Evolutionary conservation across 2,329 filamentous ascomycete species (phyloP).

Genomic region (Raffaelea albimanens): DNA sequence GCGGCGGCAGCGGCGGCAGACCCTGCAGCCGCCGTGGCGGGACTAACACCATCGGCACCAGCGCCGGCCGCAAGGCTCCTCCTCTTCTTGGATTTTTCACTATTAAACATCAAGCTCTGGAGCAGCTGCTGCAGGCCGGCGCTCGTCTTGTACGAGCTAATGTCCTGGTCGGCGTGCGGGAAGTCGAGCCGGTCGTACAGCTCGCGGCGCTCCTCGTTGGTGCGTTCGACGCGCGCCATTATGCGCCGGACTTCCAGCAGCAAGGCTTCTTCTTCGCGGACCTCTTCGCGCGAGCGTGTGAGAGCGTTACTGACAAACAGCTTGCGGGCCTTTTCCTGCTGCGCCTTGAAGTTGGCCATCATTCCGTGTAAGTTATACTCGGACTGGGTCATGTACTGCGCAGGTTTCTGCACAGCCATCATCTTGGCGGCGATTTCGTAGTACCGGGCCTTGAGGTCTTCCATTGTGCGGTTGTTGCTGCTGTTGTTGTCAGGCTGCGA

Average conservation of each 20-base stretch:
- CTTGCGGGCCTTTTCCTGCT: conserved; percentile 72
- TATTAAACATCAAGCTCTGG: conserved; percentile 63
- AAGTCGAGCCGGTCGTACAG: conserved; percentile 82
- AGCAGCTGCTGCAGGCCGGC: conserved; percentile 70
- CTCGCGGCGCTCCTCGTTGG: conserved; percentile 81
- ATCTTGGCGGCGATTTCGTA: conserved; percentile 78
- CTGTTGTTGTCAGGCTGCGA: conserved; percentile 34
- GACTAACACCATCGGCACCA: conserved; percentile 27
- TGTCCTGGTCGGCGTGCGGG: conserved; percentile 60
- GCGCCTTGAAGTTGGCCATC: conserved; percentile 78
- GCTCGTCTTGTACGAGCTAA: conserved; percentile 70
- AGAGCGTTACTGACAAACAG: conserved; percentile 74
- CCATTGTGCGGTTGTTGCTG: conserved; percentile 52
- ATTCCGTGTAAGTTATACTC: conserved; percentile 78
- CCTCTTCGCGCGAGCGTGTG: conserved; percentile 73
- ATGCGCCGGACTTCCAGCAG: conserved; percentile 89
- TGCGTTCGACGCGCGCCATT: conserved; percentile 71
- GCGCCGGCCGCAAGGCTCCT: conserved; percentile 59
- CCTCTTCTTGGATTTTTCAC: conserved; percentile 84
- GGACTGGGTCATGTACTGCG: conserved; percentile 75
- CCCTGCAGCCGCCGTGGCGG: conserved; percentile 25
- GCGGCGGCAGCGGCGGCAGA: conserved; percentile 13
- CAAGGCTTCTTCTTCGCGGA: conserved; percentile 82
- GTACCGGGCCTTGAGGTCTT: conserved; percentile 86
- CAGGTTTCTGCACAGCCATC: conserved; percentile 70